Base-by-base conservation (phyloP, 1,284 basidiomycete genomes). In the Ustilago crameri region DNA sequence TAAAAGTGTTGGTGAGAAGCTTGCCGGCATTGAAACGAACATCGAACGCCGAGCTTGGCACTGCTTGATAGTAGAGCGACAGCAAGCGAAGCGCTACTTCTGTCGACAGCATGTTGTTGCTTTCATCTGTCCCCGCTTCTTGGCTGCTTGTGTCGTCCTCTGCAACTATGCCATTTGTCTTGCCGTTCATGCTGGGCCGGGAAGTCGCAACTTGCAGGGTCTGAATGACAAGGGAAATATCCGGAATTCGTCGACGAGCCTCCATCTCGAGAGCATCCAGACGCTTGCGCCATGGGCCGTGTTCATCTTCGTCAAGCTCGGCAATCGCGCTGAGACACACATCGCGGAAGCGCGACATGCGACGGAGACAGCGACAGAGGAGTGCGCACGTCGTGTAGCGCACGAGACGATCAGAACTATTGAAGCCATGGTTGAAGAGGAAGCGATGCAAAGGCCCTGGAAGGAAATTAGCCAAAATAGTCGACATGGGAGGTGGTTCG, bases 1-100 rank as follows among this genome's bases (percentile, higher is more conserved):
- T 62, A 27, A 86, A 84, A 45, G 87, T 86, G 51, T 86, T 88
- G 49, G 87, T 86, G 20, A 95, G 84, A 27, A 94, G 83, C 79
- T 93, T 93, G 14, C 92, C 92, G 18, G 91, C 88, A 81, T 97
- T 94, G 78, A 95, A 95, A 45, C 89, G 87, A 8, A 89, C 88
- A 81, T 95, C 93, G 0, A 88, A 88, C 0, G 91, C 89, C 4
- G 92, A 84, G 5, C 87, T 86, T 0, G 92, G 91, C 14, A 96
- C 84, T 45, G 88, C 90, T 23, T 86, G 86, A 75, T 95, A 91
- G 83, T 95, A 96, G 32, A 95, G 86, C 86, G 90, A 91, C 52
- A 96, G 84, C 48, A 96, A 83, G 20, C 93, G 85, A 66, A 94
- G 88, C 0, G 92, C 88, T 23, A 87, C 88, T 83, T 96, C 94